Conservation (phyloP, 2,329 filamentous ascomycete species). For the Aspergillus eucalypticola region DNA sequence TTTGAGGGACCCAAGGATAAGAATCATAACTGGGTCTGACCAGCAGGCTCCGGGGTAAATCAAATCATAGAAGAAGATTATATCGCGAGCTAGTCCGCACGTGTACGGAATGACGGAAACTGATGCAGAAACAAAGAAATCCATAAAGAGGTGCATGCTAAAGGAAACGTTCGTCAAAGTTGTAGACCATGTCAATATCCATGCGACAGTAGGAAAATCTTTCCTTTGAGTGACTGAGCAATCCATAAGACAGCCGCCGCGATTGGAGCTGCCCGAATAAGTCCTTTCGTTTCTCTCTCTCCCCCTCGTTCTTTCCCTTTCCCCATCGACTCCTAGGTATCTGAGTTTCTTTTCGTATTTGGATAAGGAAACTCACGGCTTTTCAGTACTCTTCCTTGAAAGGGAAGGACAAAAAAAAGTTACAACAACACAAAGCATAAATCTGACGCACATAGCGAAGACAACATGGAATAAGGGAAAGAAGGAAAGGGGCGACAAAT, state of each 20-base stretch:
- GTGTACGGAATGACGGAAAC: background rate
- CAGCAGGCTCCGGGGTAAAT: conserved; percentile 1
- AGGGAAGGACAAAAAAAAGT: background rate
- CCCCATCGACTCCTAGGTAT: background rate
- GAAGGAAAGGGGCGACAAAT: background rate
- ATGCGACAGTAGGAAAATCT: too few relatives aligned
- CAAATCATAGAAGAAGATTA: conserved; percentile 9
- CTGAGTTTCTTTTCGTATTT: background rate
- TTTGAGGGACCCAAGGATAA: background rate
- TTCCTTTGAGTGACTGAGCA: background rate
- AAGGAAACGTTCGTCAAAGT: too few relatives aligned
- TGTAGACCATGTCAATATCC: too few relatives aligned
- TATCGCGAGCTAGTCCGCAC: background rate
- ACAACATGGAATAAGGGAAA: background rate
- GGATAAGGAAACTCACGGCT: background rate
- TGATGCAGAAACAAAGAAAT: background rate
- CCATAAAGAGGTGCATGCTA: too few relatives aligned
- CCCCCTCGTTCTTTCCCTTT: too few relatives aligned
- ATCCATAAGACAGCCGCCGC: background rate
- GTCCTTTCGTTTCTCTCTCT: too few relatives aligned
- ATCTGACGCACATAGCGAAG: background rate
- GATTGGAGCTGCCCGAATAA: too few relatives aligned
- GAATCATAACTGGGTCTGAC: background rate
- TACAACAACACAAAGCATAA: too few relatives aligned
- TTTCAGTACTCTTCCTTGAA: background rate